Evolutionary conservation across 805 yeast species (phyloP).

Genomic region (Lachancea quebecensis): DNA sequence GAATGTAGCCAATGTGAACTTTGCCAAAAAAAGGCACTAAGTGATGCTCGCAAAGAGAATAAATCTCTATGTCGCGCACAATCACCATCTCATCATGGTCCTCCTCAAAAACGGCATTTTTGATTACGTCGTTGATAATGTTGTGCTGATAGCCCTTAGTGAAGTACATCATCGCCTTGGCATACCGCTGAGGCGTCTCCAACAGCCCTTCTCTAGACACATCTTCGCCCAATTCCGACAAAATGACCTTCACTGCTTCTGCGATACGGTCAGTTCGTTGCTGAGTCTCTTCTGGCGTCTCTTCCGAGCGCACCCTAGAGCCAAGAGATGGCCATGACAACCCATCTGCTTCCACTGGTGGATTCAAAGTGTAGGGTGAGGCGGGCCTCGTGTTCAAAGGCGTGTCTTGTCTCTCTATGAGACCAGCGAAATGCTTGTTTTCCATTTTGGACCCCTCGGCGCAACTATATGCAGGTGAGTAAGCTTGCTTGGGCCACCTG

Average conservation of each 20-base stretch:
- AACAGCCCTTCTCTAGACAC: conserved; percentile 77
- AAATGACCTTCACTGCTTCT: conserved; percentile 64
- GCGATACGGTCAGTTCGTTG: conserved; percentile 74
- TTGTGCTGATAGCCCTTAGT: conserved; percentile 97
- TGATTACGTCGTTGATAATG: conserved; percentile 76
- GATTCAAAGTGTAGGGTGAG: conserved; percentile 72
- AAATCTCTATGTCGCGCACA: conserved; percentile 88
- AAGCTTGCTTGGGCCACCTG: too few relatives aligned
- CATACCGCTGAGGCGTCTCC: conserved; percentile 94
- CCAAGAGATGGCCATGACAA: conserved; percentile 92
- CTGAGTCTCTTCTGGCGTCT: conserved; percentile 54
- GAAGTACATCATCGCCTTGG: conserved; percentile 90
- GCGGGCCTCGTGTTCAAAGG: conserved; percentile 74
- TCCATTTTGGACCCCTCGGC: conserved; percentile 6
- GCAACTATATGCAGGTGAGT: too few relatives aligned
- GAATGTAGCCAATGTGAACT: conserved; percentile 96
- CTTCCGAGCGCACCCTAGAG: conserved; percentile 69
- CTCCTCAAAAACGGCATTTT: conserved; percentile 93
- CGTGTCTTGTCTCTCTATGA: conserved; percentile 32
- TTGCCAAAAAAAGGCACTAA: conserved; percentile 96
- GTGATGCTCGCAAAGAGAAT: conserved; percentile 94
- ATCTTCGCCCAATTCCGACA: conserved; percentile 88
- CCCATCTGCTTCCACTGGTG: conserved; percentile 86
- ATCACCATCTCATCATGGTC: conserved; percentile 99
- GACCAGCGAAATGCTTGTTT: conserved; percentile 9